Evolutionary conservation across 495 filamentous ascomycete species (phyloP), one percentile per base, ranked within the genome.

Genomic region (Astrothelium subdiscretum): DNA sequence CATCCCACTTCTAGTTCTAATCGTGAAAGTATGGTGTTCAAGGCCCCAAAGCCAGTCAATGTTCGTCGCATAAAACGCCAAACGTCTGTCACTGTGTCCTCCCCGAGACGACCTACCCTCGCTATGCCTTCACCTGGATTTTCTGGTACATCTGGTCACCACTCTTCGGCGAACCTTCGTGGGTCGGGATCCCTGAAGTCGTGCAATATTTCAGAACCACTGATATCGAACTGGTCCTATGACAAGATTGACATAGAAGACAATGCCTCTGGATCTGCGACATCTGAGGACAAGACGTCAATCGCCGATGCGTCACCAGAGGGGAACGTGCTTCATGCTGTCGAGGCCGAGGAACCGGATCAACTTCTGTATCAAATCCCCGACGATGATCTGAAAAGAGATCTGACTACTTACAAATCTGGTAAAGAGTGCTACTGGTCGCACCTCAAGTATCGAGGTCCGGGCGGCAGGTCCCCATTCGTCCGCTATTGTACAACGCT

Each of bases 401-500:
- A 35, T 20, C 31, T 59, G 5, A 31, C 31, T 11, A 20, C 20
- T 68, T 40, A 59, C 66, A 68, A 44, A 70, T 68, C 32, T 67
- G 68, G 6, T 1, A 44, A 31, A 61, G 63, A 42, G 57, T 27
- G 0, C 57, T 72, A 12, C 31, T 62, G 22, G 72, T 69, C 6
- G 66, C 69, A 20, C 63, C 43, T 27, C 68, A 64, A 40, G 67
- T 76, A 76, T 63, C 67, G 69, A 58, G 70, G 69, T 18, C 65
- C 65, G 0, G 48, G 69, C 1, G 67, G 70, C 15, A 20, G 71
- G 43, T 24, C 44, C 2, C 62, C 72, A 1, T 58, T 54, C 5
- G 31, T 72, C 20, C 71, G 73, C 57, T 74, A 75, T 57, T 75
- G 74, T 62, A 61, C 44, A 4, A 73, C 44, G 31, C 61, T 62